Conservation (phyloP, 2,329 filamentous ascomycete genomes). For the Scedosporium apiospermum region DNA sequence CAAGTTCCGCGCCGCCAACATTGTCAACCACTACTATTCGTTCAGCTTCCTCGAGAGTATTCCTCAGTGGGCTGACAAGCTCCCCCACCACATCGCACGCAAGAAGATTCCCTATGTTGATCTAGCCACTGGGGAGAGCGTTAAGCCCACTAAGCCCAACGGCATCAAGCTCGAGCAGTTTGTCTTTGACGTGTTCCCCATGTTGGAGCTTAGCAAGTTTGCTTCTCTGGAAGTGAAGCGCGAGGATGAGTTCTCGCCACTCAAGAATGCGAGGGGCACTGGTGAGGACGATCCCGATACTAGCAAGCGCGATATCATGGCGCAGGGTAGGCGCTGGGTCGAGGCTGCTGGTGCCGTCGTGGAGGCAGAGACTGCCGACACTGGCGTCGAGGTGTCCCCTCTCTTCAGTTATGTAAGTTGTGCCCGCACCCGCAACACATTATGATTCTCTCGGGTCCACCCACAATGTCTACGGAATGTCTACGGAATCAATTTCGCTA, state of each 20-base stretch:
- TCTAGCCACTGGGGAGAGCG: constrained; percentile 61
- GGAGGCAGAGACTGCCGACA: constrained; percentile 49
- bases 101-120: constrained; percentile 96
- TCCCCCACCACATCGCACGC: constrained; percentile 90
- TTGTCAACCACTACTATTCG: constrained; percentile 99
- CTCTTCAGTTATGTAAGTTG: constrained; percentile 87
- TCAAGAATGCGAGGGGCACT: constrained; percentile 82
- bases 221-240: constrained; percentile 92
- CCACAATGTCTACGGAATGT: neutral
- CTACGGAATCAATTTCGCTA: constrained; percentile 9
- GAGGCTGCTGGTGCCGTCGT: constrained; percentile 69
- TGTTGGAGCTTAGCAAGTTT: constrained; percentile 74
- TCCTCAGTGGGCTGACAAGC: constrained; percentile 71
- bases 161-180: constrained; percentile 99
- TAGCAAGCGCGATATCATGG: constrained; percentile 81
- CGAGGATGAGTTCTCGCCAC: constrained; percentile 94
- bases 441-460: neutral
- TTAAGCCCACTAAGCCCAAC: constrained; percentile 92
- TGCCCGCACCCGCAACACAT: neutral
- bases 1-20: constrained; percentile 96
- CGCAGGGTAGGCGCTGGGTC: constrained; percentile 80
- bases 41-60: constrained; percentile 87
- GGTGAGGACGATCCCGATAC: constrained; percentile 93
- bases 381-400: constrained; percentile 83
- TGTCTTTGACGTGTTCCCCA: constrained; percentile 95